Evolutionary conservation across 2,329 filamentous ascomycete species (phyloP).

Genomic region (Helotiales sp.): DNA sequence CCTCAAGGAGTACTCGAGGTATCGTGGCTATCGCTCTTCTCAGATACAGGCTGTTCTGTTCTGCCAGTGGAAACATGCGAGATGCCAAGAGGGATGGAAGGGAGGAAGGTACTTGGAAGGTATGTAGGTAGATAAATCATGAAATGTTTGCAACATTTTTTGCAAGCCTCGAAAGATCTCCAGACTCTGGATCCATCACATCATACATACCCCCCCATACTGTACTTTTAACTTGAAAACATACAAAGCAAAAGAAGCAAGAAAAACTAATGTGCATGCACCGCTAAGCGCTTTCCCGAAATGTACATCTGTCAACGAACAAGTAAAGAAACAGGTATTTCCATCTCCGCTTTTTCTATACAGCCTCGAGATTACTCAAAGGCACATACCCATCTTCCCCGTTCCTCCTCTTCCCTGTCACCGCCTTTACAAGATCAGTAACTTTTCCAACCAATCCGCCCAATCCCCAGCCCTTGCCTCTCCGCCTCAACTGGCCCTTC

Average conservation of each 20-base stretch:
- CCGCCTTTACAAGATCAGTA: conserved; percentile 47
- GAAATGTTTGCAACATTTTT: no score
- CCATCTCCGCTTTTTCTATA: conserved; percentile 21
- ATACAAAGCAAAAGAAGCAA: background rate
- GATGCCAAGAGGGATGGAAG: no score
- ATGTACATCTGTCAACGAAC: conserved; percentile 5
- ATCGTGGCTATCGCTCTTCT: background rate
- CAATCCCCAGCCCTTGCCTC: conserved; percentile 42
- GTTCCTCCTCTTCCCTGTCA: conserved; percentile 46
- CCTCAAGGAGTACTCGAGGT: no score
- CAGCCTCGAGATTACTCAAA: conserved; percentile 47
- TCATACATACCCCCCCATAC: background rate
- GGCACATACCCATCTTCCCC: conserved; percentile 65
- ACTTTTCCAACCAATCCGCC: conserved; percentile 50
- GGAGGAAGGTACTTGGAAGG: no score
- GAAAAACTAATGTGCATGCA: conserved; percentile 4
- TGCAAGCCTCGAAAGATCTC: no score
- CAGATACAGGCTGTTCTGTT: background rate
- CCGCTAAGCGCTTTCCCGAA: conserved; percentile 6
- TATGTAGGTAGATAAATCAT: no score
- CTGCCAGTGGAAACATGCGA: no score
- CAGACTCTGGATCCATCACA: background rate
- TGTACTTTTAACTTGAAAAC: background rate
- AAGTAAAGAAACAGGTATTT: background rate
- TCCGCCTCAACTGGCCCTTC: conserved; percentile 49